Conservation (phyloP, 768 basidiomycete genomes). For the Rossbeevera mucosa region DNA sequence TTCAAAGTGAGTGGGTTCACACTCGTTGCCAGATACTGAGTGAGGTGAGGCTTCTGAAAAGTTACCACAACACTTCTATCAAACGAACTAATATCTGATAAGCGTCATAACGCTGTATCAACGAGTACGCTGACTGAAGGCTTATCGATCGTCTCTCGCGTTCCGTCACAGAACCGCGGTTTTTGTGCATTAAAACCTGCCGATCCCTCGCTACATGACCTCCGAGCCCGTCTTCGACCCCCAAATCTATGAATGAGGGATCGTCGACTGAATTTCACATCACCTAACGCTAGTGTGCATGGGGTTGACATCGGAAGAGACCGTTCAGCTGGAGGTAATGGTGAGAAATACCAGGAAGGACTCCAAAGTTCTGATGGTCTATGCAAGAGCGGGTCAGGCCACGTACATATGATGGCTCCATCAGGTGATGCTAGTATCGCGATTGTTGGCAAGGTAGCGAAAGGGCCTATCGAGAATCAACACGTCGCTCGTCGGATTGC, state of each 20-base stretch:
- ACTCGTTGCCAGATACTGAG: background rate
- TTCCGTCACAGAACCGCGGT: background rate
- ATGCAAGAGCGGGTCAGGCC: background rate
- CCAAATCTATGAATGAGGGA: background rate
- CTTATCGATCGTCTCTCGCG: background rate
- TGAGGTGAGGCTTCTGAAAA: background rate
- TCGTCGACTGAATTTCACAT: constrained; percentile 7
- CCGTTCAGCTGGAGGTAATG: background rate
- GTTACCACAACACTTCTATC: background rate
- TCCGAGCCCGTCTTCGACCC: background rate
- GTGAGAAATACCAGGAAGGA: background rate
- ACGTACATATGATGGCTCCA: background rate
- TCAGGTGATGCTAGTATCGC: background rate
- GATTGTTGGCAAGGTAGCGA: background rate
- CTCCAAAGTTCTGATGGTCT: background rate
- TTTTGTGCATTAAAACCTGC: background rate
- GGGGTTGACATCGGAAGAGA: background rate
- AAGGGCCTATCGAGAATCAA: background rate
- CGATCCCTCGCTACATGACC: background rate
- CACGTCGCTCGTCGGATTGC: constrained; percentile 1
- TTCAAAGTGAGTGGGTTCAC: background rate
- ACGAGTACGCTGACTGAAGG: background rate
- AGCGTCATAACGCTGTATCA: background rate
- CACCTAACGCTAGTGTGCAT: background rate
- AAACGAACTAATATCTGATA: background rate